Evolutionary conservation across 768 basidiomycete species (phyloP), one percentile per base, ranked within the genome.

Genomic region (Hirschioporus abietinus): DNA sequence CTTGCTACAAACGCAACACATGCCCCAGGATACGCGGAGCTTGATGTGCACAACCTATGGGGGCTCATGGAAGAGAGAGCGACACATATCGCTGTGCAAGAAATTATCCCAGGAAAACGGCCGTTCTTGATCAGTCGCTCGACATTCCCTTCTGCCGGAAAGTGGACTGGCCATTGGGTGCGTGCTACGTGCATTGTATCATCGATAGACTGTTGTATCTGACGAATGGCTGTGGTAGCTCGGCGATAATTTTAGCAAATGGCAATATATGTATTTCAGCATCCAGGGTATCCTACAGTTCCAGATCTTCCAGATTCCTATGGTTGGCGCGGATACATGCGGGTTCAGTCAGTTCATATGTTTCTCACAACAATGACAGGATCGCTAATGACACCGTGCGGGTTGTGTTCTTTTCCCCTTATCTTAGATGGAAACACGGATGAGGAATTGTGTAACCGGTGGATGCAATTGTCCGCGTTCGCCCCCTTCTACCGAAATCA

Each of bases 401-500:
- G 4, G 3, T 52, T 52, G 42, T 52, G 20, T 52, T 30, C 12
- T 15, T 52, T 52, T 10, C 63, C 66, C 66, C 59, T 7, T 7
- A 36, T 62, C 74, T 72, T 66, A 80, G 74, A 42, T 68, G 84
- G 79, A 1, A 92, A 93, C 74, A 87, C 88, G 8, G 85, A 91
- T 70, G 92, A 93, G 74, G 91, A 93, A 73, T 81, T 94, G 10
- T 91, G 90, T 76, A 88, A 87, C 68, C 84, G 92, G 20, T 94
- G 92, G 92, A 92, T 91, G 91, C 87, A 89, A 74, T 82, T 93
- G n/a, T 82, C 89, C 2, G 92, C 91, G 1, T 93, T 93, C 74
- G 83, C 83, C 27, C 92, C 92, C 6, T 94, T 94, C 80, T 92
- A 86, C 75, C 81, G 92, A 64, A 94, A 93, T 74, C 92, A 93